phyloP scores from a whole-genome alignment of 108 stramenopile genomes.

The Stephanodiscus triporus region DNA sequence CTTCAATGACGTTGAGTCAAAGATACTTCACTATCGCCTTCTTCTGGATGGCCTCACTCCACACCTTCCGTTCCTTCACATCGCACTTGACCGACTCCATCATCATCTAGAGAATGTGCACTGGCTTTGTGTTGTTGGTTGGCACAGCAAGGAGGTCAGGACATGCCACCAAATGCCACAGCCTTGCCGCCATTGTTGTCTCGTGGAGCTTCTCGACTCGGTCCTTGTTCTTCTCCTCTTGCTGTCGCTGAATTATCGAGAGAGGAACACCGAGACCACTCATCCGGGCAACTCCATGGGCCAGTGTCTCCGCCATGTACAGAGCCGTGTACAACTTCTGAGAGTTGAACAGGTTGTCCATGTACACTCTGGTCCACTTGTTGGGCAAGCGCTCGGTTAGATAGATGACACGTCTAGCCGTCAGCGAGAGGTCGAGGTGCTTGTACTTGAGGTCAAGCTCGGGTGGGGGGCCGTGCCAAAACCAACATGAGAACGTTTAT shows the following conservation, averaged over 20 bases:
- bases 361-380: not conserved
- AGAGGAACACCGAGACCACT: not conserved
- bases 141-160: slow-evolving; percentile 5
- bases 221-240: not conserved
- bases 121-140: slow-evolving; percentile 36
- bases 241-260: not conserved
- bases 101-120: slow-evolving; percentile 19
- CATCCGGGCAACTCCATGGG: not conserved
- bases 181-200: slow-evolving; percentile 6
- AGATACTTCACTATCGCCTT: not conserved
- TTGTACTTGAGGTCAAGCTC: not conserved
- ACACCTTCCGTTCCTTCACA: slow-evolving; percentile 26
- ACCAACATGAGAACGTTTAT: slow-evolving; percentile 13
- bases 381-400: not conserved
- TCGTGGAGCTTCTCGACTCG: not conserved
- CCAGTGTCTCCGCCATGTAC: not conserved
- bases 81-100: slow-evolving; percentile 7
- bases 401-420: not conserved
- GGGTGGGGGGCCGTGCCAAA: not conserved
- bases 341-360: slow-evolving; percentile 12
- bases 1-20: slow-evolving; percentile 27
- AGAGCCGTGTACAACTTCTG: not conserved
- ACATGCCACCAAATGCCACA: not conserved
- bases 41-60: not conserved
- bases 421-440: not conserved